Percentiles rank a stretch among this genome's conserved stretches.
Conservation (phyloP, 2,329 filamentous ascomycete genomes). For the Geosmithia flava region DNA sequence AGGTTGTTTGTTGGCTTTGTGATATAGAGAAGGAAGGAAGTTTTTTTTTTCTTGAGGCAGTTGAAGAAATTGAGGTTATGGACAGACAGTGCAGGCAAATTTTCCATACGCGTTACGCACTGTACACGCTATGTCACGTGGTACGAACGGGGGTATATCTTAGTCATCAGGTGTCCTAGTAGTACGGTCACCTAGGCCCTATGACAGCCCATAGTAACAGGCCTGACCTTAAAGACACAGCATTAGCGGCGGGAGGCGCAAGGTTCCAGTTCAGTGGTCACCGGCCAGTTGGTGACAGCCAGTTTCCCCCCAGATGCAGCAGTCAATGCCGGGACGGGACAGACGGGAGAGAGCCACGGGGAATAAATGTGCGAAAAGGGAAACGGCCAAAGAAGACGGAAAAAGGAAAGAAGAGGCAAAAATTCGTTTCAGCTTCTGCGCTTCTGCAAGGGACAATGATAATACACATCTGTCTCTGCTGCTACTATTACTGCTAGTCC, state of each 20-base stretch:
- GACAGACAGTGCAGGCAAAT: conserved; percentile 3
- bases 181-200: too few relatives aligned
- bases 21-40: conserved; percentile 1
- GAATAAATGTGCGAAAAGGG: neutral
- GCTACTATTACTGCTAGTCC: too few relatives aligned
- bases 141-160: neutral
- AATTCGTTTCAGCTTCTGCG: neutral
- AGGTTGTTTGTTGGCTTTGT: neutral
- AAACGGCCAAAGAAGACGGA: too few relatives aligned
- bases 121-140: conserved; percentile 3
- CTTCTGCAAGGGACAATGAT: neutral
- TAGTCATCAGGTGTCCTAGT: too few relatives aligned
- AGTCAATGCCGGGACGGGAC: neutral
- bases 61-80: conserved; percentile 4
- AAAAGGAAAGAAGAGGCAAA: neutral
- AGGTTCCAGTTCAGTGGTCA: neutral
- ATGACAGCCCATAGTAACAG: too few relatives aligned
- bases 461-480: too few relatives aligned
- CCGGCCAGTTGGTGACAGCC: neutral
- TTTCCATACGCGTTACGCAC: conserved; percentile 3
- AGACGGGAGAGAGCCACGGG: neutral
- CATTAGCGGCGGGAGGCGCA: conserved; percentile 3
- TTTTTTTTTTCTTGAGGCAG: conserved; percentile 5
- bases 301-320: neutral
- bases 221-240: neutral